phyloP scores from a whole-genome alignment of 495 filamentous ascomycete species.

The Hypoxylon cercidicola region DNA sequence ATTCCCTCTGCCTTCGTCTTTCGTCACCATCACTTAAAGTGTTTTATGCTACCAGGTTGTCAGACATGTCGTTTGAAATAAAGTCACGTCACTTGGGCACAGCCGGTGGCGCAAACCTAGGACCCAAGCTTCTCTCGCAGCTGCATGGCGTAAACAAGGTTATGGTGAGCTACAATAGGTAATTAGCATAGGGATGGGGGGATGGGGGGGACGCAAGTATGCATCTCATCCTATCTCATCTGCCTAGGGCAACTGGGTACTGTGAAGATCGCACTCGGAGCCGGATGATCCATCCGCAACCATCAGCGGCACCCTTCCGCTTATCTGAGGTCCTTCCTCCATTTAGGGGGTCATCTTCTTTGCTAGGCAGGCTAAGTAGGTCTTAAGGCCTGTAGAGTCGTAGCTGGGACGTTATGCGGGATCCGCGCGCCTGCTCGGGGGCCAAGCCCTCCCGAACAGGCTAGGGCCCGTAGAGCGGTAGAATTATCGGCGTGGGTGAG shows the following conservation, averaged over 20 bases:
- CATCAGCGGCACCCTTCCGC: conserved; percentile 5
- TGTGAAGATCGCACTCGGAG: conserved; percentile 4
- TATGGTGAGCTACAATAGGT: conserved; percentile 14
- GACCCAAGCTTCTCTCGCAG: conserved; percentile 14
- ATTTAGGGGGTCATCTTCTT: conserved; percentile 3
- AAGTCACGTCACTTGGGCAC: conserved; percentile 9
- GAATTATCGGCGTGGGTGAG: conserved; percentile 11
- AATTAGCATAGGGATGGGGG: background rate
- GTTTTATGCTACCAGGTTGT: background rate
- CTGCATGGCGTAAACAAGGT: conserved; percentile 38
- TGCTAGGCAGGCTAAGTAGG: background rate
- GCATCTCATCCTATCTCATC: conserved; percentile 17
- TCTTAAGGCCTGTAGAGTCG: too few relatives aligned
- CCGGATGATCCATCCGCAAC: conserved; percentile 6
- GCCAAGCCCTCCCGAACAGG: conserved; percentile 9
- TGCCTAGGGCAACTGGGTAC: conserved; percentile 1
- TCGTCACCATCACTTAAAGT: conserved; percentile 2
- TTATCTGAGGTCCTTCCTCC: conserved; percentile 1
- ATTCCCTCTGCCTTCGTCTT: conserved; percentile 5
- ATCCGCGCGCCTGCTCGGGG: conserved; percentile 9
- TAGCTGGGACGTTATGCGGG: conserved; percentile 13
- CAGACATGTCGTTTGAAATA: conserved; percentile 1
- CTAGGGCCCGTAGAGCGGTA: conserved; percentile 4
- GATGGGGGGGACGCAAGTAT: background rate
- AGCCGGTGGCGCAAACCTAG: conserved; percentile 21